Base-by-base conservation (phyloP, 1,139 yeast species). In the Magnusiomyces suaveolens region DNA sequence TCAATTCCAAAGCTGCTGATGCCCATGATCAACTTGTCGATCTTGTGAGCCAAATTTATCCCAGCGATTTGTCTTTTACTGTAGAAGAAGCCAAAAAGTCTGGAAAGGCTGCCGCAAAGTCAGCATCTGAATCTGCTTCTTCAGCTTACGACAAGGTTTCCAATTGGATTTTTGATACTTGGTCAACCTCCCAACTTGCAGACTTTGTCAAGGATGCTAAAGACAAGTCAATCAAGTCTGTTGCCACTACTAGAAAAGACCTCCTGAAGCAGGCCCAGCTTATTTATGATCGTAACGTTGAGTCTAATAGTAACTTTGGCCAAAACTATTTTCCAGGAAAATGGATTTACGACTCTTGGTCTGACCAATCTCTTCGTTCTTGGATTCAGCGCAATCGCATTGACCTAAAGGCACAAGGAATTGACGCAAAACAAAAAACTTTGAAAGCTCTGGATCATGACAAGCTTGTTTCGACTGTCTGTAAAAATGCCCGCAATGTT, bases 301-400 rank as follows among this genome's bases (percentile, higher is more conserved):
- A 39, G 20, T 8, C 33, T 16, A 24, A 8, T 2, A n/a, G 33
- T 3, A 20, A 10, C 41, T 6, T 20, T 18, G 43, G 49, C 3
- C 38, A 33, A 20, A 24, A 49, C 24, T 50, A 29, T 33, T 47
- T 43, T 48, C 52, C 52, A 2, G 49, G 52, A 2, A 33, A 50
- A n/a, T 50, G 52, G 52, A 24, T 50, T 14, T 50, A 26, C 32
- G 52, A 50, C 8, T 10, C 20, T 8, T 49, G 52, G 52, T 49
- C 52, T 4, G 52, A 49, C 24, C 20, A 39, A n/a, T 38, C 46
- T 24, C 36, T 49, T 4, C 36, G 41, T 8, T 23, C 39, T 3
- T 49, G 52, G 52, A 46, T 49, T 10, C 32, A 49, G 23, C 18
- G 23, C 26, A 32, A 47, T n/a, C 38, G 26, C 41, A 23, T 47